Base-by-base conservation (phyloP, 331 rosid genomes). In the Quercus tomentella region DNA sequence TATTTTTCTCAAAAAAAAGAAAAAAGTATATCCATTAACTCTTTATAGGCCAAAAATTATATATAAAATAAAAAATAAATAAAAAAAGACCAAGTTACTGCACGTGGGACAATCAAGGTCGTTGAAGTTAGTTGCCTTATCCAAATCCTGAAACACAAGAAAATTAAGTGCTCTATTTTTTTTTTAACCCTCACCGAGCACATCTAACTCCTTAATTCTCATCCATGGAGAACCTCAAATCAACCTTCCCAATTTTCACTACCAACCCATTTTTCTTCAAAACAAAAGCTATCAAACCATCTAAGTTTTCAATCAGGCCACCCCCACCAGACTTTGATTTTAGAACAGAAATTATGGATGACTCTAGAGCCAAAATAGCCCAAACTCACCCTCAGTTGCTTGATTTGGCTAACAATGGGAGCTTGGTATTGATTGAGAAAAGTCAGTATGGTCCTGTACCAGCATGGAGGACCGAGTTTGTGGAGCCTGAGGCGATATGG, bases 401-500 rank as follows among this genome's bases (percentile, higher is more conserved):
- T 51, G 97, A 95, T 80, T 87, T 95, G 81, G 96, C 94, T 5
- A 84, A 84, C 12, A 87, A 84, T 78, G 97, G 98, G 33, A 87
- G 68, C 76, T 87, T 95, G 93, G 89, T 92, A 60, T 79, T 93
- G 93, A 74, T 95, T 10, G 91, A 89, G 84, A 93, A 90, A 88
- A 89, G 83, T 63, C 82, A 74, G 77, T 93, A 89, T 23, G 96
- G 98, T 0, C 93, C 98, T 8, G 89, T 90, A 1, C 98, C 96
- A 3, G 80, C 90, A 4, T 93, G 97, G 99, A 82, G 97, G 66
- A 66, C 90, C 31, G 86, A 89, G 17, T 92, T 89, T 45, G 97
- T 88, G 16, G 97, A 95, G 83, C 97, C 97, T 6, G 93, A 91
- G 66, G 86, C 49, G 4, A 90, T 91, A 31, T 95, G 97, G 98